These are phyloP conservation scores for Dryadomyces quercus-mongolicae DNA, from an alignment of 2,329 filamentous ascomycete genomes.

Conservation along the genomic window DNA sequence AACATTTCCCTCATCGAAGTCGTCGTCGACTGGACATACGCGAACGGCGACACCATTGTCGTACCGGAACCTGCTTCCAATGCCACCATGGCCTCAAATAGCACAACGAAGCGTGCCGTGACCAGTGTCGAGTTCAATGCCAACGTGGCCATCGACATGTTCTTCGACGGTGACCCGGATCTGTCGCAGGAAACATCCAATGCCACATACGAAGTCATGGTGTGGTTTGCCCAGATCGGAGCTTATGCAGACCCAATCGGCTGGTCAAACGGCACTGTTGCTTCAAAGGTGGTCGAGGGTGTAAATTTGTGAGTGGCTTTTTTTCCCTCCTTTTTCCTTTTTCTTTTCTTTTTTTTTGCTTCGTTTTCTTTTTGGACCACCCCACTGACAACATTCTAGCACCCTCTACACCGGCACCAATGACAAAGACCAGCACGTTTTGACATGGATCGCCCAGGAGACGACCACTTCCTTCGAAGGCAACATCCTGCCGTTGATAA, in stretches of 20 bases:
- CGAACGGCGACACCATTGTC: not conserved
- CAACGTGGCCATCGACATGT: conserved; percentile 48
- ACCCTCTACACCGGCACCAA: conserved; percentile 31
- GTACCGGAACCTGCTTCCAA: not conserved
- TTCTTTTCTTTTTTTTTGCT: not conserved
- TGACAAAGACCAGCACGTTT: conserved; percentile 27
- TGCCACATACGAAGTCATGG: conserved; percentile 6
- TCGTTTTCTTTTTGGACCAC: not conserved
- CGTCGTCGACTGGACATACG: conserved; percentile 35
- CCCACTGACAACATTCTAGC: conserved; percentile 1
- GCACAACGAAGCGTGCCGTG: not conserved
- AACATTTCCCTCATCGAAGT: conserved; percentile 26
- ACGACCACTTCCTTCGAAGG: conserved; percentile 29
- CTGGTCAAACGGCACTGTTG: conserved; percentile 17
- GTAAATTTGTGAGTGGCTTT: conserved; percentile 21
- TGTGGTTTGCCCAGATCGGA: conserved; percentile 6
- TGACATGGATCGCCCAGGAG: conserved; percentile 33
- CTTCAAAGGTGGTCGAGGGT: conserved; percentile 24
- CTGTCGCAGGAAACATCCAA: not conserved
- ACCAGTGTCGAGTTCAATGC: conserved; percentile 25
- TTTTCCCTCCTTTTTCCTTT: too few species aligned
- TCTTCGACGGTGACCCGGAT: conserved; percentile 33
- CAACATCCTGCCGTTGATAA: conserved; percentile 32
- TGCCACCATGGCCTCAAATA: not conserved
- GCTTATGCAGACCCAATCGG: conserved; percentile 22